A percentile compares a stretch with the other conserved stretches of the same genome.
Evolutionary conservation across 106 monocot genomes (phyloP).

Genomic region (Dactylorhiza incarnata): DNA sequence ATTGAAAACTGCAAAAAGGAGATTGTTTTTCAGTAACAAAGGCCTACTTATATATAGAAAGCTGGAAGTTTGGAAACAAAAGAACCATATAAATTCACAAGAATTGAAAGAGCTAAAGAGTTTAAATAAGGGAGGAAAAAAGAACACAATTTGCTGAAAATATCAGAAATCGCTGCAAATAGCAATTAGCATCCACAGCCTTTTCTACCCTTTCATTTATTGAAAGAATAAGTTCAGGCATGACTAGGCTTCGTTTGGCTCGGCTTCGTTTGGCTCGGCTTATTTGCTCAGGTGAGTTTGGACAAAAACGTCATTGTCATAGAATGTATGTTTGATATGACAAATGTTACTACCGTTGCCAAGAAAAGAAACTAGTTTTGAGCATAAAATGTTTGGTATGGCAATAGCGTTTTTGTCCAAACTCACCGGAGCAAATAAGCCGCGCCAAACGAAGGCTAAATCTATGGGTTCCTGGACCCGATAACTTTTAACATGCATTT

Average conservation of each 20-base stretch:
- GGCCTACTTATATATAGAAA: neutral
- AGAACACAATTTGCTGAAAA: neutral
- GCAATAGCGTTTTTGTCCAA: too few species aligned
- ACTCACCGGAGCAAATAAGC: too few species aligned
- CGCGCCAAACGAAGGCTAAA: too few species aligned
- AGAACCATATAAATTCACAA: neutral
- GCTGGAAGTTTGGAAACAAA: neutral
- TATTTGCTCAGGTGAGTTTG: too few species aligned
- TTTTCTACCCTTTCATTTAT: neutral
- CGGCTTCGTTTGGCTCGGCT: too few species aligned
- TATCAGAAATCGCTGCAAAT: neutral
- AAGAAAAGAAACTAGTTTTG: too few species aligned
- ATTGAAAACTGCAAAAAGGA: slow-evolving; percentile 72
- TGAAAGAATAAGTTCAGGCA: neutral
- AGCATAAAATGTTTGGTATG: too few species aligned
- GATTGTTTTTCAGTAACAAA: neutral
- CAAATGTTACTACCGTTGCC: too few species aligned
- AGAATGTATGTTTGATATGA: too few species aligned
- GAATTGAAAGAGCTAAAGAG: neutral
- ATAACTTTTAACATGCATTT: neutral
- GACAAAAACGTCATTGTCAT: too few species aligned
- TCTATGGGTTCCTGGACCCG: too few species aligned
- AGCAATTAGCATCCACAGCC: neutral
- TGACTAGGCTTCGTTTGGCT: too few species aligned
- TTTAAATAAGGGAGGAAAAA: neutral